Evolutionary conservation across 176 grass and related monocot species (phyloP).

Genomic region (Cocos nucifera): DNA sequence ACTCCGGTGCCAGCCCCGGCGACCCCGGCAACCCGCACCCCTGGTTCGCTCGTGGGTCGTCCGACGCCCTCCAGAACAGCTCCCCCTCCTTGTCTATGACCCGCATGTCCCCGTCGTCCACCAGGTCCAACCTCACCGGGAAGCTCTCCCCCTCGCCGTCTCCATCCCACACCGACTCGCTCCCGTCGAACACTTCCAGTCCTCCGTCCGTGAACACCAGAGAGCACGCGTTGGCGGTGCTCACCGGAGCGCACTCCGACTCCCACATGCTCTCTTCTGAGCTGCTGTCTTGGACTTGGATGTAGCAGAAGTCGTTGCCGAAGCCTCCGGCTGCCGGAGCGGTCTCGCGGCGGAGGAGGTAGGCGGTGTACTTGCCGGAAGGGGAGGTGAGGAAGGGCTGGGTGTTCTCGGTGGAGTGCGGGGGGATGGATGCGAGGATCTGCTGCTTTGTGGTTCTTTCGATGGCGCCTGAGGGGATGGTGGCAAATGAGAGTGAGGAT

Average conservation of each 20-base stretch:
- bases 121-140: constrained; percentile 56
- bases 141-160: constrained; percentile 45
- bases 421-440: constrained; percentile 51
- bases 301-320: constrained; percentile 82
- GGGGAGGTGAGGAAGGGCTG: constrained; percentile 63
- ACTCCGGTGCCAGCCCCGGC: constrained; percentile 37
- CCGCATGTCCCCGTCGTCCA: constrained; percentile 88
- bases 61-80: constrained; percentile 72
- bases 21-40: constrained; percentile 56
- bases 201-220: constrained; percentile 64
- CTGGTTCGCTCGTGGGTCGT: constrained; percentile 48
- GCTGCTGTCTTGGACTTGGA: constrained; percentile 35
- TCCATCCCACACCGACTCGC: constrained; percentile 51
- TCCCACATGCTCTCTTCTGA: constrained; percentile 65
- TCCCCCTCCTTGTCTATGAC: constrained; percentile 78
- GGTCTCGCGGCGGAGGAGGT: constrained; percentile 48
- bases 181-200: constrained; percentile 82
- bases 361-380: constrained; percentile 56
- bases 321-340: constrained; percentile 49
- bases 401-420: constrained; percentile 19
- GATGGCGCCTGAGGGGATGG: constrained; percentile 30
- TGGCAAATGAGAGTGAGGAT: background rate
- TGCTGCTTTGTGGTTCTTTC: constrained; percentile 60
- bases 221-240: constrained; percentile 61
- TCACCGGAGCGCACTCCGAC: constrained; percentile 58